Conservation (phyloP, 2,329 filamentous ascomycete species). For the Phoma sp. region DNA sequence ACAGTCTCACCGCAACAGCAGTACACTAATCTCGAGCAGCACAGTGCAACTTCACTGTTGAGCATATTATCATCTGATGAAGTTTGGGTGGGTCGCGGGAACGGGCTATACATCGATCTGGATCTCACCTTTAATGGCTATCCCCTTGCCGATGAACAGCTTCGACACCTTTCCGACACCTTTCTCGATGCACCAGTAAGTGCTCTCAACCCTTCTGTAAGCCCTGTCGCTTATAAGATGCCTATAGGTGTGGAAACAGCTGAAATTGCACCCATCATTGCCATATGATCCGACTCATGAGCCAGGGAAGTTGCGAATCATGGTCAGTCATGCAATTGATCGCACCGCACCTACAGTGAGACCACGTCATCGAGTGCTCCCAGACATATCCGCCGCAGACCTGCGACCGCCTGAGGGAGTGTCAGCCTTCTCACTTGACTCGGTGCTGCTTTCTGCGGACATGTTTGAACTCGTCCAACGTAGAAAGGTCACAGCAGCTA, state of each 20-base stretch:
- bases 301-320: slow-evolving; percentile 10
- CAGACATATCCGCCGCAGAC: slow-evolving; percentile 36
- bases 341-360: slow-evolving; percentile 9
- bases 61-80: slow-evolving; percentile 31
- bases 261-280: slow-evolving; percentile 37
- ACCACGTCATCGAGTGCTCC: slow-evolving; percentile 30
- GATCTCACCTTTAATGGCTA: slow-evolving; percentile 34
- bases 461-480: slow-evolving; percentile 26
- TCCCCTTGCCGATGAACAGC: slow-evolving; percentile 27
- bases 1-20: slow-evolving; percentile 41
- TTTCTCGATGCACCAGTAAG: slow-evolving; percentile 42
- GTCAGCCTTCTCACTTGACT: slow-evolving; percentile 31
- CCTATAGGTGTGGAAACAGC: slow-evolving; percentile 45
- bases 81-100: slow-evolving; percentile 45
- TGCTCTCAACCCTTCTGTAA: neutral
- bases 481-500: slow-evolving; percentile 4
- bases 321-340: slow-evolving; percentile 1
- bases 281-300: neutral
- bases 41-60: slow-evolving; percentile 24
- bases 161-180: slow-evolving; percentile 29
- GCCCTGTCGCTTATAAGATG: neutral
- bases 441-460: slow-evolving; percentile 37
- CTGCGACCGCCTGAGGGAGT: slow-evolving; percentile 42
- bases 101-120: slow-evolving; percentile 42
- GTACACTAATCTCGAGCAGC: slow-evolving; percentile 32